Evolutionary conservation across 164 flowering plant species (phyloP).

Genomic region (Nymphaea thermarum): DNA sequence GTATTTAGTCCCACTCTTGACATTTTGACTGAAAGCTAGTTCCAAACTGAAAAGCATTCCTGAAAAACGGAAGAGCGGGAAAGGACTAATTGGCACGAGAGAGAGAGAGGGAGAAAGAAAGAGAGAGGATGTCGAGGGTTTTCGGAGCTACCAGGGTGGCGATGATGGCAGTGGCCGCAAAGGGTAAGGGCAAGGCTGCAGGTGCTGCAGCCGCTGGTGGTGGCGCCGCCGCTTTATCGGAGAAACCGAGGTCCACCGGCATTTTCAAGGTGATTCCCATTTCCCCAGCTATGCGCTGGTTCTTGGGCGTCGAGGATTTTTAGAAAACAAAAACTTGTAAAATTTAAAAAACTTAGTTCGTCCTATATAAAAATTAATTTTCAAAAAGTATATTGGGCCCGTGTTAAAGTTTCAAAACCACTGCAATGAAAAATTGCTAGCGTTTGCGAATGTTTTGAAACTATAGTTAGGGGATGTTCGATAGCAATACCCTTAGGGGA

Average conservation of each 20-base stretch:
- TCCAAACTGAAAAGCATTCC: too few relatives aligned
- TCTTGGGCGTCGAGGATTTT: conserved; percentile 45
- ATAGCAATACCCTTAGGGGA: too few relatives aligned
- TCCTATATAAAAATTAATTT: too few relatives aligned
- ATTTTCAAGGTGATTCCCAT: conserved; percentile 25
- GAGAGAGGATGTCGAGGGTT: not conserved
- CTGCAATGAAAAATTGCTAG: too few relatives aligned
- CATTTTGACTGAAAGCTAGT: too few relatives aligned
- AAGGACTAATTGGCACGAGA: not conserved
- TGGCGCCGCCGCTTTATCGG: not conserved
- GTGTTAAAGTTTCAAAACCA: too few relatives aligned
- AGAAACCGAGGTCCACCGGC: conserved; percentile 13
- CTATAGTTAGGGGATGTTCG: too few relatives aligned
- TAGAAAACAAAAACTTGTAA: too few relatives aligned
- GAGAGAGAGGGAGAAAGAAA: conserved; percentile 1
- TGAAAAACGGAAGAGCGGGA: not conserved
- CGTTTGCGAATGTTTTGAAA: too few relatives aligned
- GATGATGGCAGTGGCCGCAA: not conserved
- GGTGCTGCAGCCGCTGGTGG: not conserved
- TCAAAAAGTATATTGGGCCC: too few relatives aligned
- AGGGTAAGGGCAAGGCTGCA: not conserved
- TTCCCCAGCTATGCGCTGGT: conserved; percentile 34
- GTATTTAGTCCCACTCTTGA: too few relatives aligned
- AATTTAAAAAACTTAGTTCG: too few relatives aligned
- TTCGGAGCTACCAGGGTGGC: not conserved